These are phyloP conservation scores for Hypoxylon rickii DNA, from an alignment of 495 filamentous ascomycete species.

Conservation along the genomic window DNA sequence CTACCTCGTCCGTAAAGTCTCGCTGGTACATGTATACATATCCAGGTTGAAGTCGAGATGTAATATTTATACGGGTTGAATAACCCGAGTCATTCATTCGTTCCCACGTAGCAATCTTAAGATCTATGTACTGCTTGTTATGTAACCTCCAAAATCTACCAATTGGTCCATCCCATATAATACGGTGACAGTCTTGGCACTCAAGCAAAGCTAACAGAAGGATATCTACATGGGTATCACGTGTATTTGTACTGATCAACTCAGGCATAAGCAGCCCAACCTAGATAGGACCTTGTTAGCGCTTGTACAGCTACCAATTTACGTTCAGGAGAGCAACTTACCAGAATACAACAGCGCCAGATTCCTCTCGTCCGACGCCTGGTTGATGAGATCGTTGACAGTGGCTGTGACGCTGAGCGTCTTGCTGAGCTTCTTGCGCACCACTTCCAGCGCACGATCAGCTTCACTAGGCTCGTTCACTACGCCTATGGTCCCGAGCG, in stretches of 20 bases:
- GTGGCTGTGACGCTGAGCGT: conserved; percentile 91
- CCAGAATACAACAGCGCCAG: conserved; percentile 89
- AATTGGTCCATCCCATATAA: neutral
- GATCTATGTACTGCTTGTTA: no score
- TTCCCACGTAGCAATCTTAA: no score
- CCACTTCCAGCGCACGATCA: conserved; percentile 86
- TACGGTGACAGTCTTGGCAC: neutral
- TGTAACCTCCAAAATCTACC: neutral
- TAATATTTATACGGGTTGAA: no score
- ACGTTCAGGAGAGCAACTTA: conserved; percentile 47
- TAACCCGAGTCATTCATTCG: no score
- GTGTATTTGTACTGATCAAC: neutral
- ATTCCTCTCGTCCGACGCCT: conserved; percentile 91
- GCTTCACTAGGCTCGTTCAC: conserved; percentile 86
- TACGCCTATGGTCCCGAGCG: conserved; percentile 43
- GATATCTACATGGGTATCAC: conserved; percentile 24
- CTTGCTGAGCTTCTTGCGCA: conserved; percentile 91
- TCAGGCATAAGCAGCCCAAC: conserved; percentile 35
- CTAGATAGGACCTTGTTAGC: neutral
- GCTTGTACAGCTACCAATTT: neutral
- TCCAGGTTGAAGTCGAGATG: no score
- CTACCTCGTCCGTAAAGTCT: no score
- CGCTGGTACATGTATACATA: no score
- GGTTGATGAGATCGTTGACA: conserved; percentile 95
- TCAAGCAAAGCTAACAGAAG: neutral